phyloP scores from a whole-genome alignment of 768 basidiomycete species.

The Tricholoma matsutake region DNA sequence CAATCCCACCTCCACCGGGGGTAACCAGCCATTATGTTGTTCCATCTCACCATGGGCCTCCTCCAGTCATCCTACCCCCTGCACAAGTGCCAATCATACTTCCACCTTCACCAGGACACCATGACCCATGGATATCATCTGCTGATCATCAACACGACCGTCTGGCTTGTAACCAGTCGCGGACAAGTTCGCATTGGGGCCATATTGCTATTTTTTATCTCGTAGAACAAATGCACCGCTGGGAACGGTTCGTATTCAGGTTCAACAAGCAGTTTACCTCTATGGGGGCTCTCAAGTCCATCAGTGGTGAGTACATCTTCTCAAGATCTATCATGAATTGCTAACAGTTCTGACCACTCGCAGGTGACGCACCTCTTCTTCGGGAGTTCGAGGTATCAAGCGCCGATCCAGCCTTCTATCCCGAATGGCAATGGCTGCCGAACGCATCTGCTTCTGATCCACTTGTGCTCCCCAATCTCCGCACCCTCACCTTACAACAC shows the following conservation, averaged over 20 bases:
- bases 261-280: constrained; percentile 78
- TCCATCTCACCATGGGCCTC: constrained; percentile 27
- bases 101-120: constrained; percentile 41
- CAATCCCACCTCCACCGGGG: constrained; percentile 27
- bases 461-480: constrained; percentile 45
- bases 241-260: constrained; percentile 78
- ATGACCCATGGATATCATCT: constrained; percentile 37
- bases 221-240: constrained; percentile 76
- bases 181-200: constrained; percentile 69
- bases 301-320: constrained; percentile 48
- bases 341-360: constrained; percentile 2
- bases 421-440: constrained; percentile 77
- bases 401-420: constrained; percentile 56
- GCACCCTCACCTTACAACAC: constrained; percentile 62
- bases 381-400: constrained; percentile 78
- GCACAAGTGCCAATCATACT: constrained; percentile 44
- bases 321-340: constrained; percentile 3
- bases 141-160: constrained; percentile 23
- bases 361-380: constrained; percentile 71
- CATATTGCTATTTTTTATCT: constrained; percentile 78
- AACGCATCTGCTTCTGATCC: constrained; percentile 36
- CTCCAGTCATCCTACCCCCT: constrained; percentile 27
- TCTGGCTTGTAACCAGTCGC: constrained; percentile 26
- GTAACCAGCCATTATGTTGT: constrained; percentile 35
- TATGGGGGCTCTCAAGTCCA: constrained; percentile 68